Percentiles rank a stretch among this genome's conserved stretches.
Evolutionary conservation across 108 stramenopile genomes (phyloP).

Genomic region (Cyclotella cryptica): DNA sequence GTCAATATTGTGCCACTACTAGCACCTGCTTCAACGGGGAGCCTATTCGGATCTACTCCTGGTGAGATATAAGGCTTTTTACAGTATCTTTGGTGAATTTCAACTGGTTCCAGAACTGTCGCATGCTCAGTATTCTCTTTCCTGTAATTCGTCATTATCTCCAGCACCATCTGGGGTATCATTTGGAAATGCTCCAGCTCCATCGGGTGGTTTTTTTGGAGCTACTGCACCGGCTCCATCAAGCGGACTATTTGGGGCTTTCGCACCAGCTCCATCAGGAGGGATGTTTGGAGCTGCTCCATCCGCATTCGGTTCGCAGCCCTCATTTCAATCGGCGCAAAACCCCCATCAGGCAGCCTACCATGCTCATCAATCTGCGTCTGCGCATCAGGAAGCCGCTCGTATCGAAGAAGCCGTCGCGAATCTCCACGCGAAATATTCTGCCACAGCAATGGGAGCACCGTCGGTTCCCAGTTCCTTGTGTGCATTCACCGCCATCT

Average conservation of each 20-base stretch:
- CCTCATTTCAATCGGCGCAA: neutral
- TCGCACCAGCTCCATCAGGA: conserved; percentile 7
- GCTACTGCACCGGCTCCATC: conserved; percentile 39
- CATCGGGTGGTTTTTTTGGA: conserved; percentile 40
- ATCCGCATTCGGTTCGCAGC: neutral
- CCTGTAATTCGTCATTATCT: conserved; percentile 13
- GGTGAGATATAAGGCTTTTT: conserved; percentile 3
- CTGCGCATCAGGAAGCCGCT: conserved; percentile 73
- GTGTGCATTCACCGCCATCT: conserved; percentile 66
- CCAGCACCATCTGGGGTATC: conserved; percentile 35
- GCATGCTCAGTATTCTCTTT: no score
- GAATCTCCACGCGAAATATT: conserved; percentile 65
- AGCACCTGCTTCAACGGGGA: conserved; percentile 40
- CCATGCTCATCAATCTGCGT: conserved; percentile 74
- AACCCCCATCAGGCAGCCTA: conserved; percentile 77
- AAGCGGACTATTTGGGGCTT: conserved; percentile 31
- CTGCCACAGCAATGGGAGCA: conserved; percentile 35
- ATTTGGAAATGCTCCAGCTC: conserved; percentile 33
- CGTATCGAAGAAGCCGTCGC: conserved; percentile 62
- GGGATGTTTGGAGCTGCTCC: conserved; percentile 15
- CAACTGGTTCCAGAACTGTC: neutral
- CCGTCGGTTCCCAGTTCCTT: conserved; percentile 30
- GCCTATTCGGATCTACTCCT: conserved; percentile 42
- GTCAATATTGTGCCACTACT: neutral
- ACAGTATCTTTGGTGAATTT: neutral